These are phyloP conservation scores for Fusarium agapanthi DNA, from an alignment of 2,329 filamentous ascomycete genomes.

Conservation along the genomic window DNA sequence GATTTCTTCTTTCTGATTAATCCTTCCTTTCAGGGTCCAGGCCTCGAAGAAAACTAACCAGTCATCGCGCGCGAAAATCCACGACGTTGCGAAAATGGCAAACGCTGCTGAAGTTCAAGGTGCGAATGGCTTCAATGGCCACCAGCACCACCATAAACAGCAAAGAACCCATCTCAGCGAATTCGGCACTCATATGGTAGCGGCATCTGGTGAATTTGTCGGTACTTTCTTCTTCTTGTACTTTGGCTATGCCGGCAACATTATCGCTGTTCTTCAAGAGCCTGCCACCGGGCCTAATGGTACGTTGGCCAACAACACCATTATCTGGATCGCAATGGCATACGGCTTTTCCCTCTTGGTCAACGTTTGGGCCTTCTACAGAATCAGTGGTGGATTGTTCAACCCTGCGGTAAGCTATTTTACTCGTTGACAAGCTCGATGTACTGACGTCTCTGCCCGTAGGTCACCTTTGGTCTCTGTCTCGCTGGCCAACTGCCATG, in stretches of 20 bases:
- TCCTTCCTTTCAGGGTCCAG: background rate
- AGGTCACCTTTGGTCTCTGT: slow-evolving; percentile 37
- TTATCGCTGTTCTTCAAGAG: slow-evolving; percentile 28
- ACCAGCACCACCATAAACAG: background rate
- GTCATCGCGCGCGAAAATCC: background rate
- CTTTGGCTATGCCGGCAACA: slow-evolving; percentile 38
- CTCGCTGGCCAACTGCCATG: slow-evolving; percentile 30
- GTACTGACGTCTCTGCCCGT: background rate
- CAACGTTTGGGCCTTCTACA: slow-evolving; percentile 64
- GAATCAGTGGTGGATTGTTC: slow-evolving; percentile 58
- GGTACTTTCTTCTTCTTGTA: slow-evolving; percentile 38
- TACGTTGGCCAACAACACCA: slow-evolving; percentile 20
- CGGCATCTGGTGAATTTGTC: slow-evolving; percentile 32
- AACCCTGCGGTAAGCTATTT: slow-evolving; percentile 45
- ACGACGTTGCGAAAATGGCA: slow-evolving; percentile 10
- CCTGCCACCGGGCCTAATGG: slow-evolving; percentile 12
- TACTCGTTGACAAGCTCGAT: accelerated
- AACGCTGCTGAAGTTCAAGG: background rate
- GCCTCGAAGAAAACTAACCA: background rate
- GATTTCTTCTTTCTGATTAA: background rate
- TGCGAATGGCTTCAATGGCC: background rate
- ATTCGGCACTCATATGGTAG: slow-evolving; percentile 30
- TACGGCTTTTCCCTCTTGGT: slow-evolving; percentile 52
- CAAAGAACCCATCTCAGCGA: slow-evolving; percentile 21
- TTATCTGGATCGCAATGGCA: slow-evolving; percentile 31